Base-by-base conservation (phyloP, 306 rosid genomes). In the Cucurbita ficifolia region DNA sequence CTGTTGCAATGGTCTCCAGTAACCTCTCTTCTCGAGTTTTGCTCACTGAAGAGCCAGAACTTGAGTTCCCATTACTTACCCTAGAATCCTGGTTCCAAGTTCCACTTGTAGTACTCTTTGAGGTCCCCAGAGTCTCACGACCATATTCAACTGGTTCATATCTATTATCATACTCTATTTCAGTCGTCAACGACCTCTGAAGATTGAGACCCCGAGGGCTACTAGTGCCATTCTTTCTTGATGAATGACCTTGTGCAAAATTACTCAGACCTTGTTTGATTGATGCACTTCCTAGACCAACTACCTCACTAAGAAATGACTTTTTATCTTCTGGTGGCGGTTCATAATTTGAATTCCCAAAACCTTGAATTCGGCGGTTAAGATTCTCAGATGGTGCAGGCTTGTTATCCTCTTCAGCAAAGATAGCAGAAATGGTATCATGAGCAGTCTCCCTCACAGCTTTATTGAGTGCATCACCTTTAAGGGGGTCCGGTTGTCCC, bases 281-380 rank as follows among this genome's bases (percentile, higher is more conserved):
- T 38, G 99, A 86, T 43, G 96, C 96, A 77, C 96, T 95, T 82
- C 99, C 99, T 78, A 95, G 61, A 81, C 92, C 99, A 57, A 95
- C 99, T 76, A 95, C 99, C 89, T 88, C 99, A 60, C 96, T 95
- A 42, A 95, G 83, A 83, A 95, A 95, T 36, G 99, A 91, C 70
- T 86, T 89, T 77, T 81, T 88, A 56, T 91, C 99, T 46, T 91
- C 95, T 2, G 78, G 70, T 39, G 89, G 88, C 11, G 48, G 43
- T 76, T 88, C 96, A 54, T 9, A 86, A 83, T 88, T 89, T 70
- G 92, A 84, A 83, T 86, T 95, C 70, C 99, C 99, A 82, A 95
- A 95, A 76, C 99, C 99, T 87, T 91, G 92, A 83, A 95, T 95
- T 83, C 97, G 82, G 77, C 85, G 80, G 83, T 83, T 89, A 53